These are phyloP conservation scores for Colletotrichum siamense DNA, from an alignment of 2,329 filamentous ascomycete genomes.

Conservation along the genomic window DNA sequence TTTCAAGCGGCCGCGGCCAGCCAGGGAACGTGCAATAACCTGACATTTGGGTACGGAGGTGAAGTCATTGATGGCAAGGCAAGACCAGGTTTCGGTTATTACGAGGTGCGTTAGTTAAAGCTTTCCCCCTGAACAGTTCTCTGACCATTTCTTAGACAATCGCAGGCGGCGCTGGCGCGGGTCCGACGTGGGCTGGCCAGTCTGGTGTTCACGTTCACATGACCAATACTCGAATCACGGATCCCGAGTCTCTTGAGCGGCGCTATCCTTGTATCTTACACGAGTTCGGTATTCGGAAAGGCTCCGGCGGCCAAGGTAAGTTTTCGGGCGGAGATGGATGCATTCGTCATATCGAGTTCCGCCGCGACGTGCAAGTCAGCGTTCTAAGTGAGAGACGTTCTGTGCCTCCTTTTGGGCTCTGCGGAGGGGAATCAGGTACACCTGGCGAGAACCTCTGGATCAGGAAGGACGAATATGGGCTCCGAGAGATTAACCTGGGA, in stretches of 20 bases:
- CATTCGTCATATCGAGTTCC: not conserved
- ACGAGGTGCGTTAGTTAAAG: not conserved
- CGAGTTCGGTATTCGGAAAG: not conserved
- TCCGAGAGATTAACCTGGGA: not conserved
- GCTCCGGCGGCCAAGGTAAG: not conserved
- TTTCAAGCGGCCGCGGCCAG: not conserved
- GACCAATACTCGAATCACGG: not conserved
- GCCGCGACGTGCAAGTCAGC: not conserved
- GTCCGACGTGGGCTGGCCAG: not conserved
- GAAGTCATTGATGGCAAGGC: not conserved
- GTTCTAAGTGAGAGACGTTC: not conserved
- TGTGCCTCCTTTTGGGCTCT: not conserved
- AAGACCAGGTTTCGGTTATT: not conserved
- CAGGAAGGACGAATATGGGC: not conserved
- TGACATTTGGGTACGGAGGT: not conserved
- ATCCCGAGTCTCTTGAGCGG: not conserved
- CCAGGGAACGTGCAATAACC: not conserved
- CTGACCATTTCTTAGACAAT: not conserved
- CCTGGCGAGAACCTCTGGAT: not conserved
- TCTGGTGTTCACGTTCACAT: not conserved
- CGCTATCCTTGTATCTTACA: not conserved
- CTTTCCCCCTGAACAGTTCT: not conserved
- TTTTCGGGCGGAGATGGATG: not conserved
- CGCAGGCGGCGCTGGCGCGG: not conserved
- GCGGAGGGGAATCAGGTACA: not conserved